These are phyloP conservation scores for Fusarium albidum DNA, from an alignment of 2,329 filamentous ascomycete species.

Conservation along the genomic window DNA sequence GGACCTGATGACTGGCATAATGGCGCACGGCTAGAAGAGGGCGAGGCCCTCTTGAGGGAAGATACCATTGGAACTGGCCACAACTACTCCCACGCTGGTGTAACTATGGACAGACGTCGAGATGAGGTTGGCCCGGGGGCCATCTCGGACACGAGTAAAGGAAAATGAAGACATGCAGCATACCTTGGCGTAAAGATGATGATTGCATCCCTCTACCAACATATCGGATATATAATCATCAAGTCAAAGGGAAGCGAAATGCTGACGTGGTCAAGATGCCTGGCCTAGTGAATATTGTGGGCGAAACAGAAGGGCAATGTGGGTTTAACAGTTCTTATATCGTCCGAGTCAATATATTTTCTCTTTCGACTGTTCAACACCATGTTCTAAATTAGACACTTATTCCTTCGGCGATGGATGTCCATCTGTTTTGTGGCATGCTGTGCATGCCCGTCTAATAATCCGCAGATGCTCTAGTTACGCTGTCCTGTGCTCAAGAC, in stretches of 20 bases:
- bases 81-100: neutral
- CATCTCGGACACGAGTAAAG: constrained; percentile 15
- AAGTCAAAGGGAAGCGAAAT: too few species aligned
- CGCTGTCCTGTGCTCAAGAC: neutral
- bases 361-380: too few species aligned
- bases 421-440: neutral
- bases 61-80: neutral
- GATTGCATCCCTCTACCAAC: too few species aligned
- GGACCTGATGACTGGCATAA: constrained; percentile 64
- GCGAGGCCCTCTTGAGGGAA: neutral
- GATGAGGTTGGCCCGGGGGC: neutral
- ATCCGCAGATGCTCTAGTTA: constrained; percentile 5
- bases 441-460: constrained; percentile 5
- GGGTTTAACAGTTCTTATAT: too few species aligned
- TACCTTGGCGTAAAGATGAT: neutral
- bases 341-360: too few species aligned
- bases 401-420: too few species aligned
- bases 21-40: constrained; percentile 29
- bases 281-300: too few species aligned
- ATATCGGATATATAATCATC: too few species aligned
- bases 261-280: too few species aligned
- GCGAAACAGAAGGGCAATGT: too few species aligned
- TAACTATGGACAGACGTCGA: neutral
- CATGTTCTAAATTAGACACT: too few species aligned
- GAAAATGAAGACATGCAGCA: constrained; percentile 16